Conservation (phyloP, 306 rosid species). For the Clitoria ternatea region DNA sequence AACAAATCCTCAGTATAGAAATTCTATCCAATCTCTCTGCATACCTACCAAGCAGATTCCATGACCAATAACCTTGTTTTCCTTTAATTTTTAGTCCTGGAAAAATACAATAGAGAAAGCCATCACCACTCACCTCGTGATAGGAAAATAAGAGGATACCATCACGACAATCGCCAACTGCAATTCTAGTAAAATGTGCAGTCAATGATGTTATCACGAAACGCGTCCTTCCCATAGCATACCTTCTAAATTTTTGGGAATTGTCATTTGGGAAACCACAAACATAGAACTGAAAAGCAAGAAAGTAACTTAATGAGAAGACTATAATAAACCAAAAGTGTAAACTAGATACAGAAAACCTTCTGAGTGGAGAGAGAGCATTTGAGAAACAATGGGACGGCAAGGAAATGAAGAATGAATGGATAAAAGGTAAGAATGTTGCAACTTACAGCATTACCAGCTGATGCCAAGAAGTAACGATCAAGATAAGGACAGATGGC, state of each 20-base stretch:
- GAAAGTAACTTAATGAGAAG: conserved; percentile 31
- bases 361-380: conserved; percentile 14
- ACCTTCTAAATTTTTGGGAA: conserved; percentile 60
- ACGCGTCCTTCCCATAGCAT: conserved; percentile 66
- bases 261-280: conserved; percentile 84
- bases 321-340: background rate
- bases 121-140: conserved; percentile 66
- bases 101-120: background rate
- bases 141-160: conserved; percentile 76
- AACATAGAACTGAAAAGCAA: conserved; percentile 70
- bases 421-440: background rate
- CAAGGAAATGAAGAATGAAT: background rate
- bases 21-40: conserved; percentile 19
- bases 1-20: background rate
- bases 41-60: background rate
- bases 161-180: conserved; percentile 96
- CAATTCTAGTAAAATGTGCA: conserved; percentile 75
- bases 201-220: conserved; percentile 72
- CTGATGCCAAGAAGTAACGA: conserved; percentile 88
- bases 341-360: conserved; percentile 1
- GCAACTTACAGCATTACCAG: conserved; percentile 78
- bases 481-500: conserved; percentile 90
- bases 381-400: conserved; percentile 1
- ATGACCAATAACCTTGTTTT: background rate
- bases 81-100: background rate